Conservation (phyloP, 1,139 yeast genomes). For the Suhomyces chickasaworum region DNA sequence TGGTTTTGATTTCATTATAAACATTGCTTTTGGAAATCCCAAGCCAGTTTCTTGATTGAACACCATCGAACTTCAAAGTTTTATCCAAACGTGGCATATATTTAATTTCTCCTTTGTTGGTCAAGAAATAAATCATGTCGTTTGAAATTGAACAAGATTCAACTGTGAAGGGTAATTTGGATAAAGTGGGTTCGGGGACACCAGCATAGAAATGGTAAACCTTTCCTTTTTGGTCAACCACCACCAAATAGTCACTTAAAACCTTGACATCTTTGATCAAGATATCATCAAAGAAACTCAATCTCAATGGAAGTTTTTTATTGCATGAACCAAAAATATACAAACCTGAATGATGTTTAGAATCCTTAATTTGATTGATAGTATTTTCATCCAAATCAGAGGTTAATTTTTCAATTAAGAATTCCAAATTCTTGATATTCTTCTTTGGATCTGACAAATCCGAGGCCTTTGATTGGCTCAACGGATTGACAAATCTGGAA, state of each 20-base stretch:
- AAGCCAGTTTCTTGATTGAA: conserved; percentile 26
- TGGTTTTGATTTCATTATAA: conserved; percentile 14
- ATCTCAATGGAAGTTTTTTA: conserved; percentile 57
- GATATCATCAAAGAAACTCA: conserved; percentile 64
- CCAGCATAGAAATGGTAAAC: conserved; percentile 68
- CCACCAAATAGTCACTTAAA: conserved; percentile 51
- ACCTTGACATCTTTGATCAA: conserved; percentile 60
- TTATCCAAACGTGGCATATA: conserved; percentile 47
- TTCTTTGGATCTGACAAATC: conserved; percentile 32
- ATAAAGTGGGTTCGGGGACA: conserved; percentile 23
- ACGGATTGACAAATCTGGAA: conserved; percentile 32
- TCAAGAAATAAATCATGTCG: conserved; percentile 59
- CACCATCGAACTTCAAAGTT: conserved; percentile 20
- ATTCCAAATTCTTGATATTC: conserved; percentile 29
- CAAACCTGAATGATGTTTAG: conserved; percentile 35
- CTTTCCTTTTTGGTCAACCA: conserved; percentile 72
- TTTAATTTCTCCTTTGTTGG: conserved; percentile 53
- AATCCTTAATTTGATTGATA: conserved; percentile 26
- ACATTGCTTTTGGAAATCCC: conserved; percentile 21
- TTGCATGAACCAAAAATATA: conserved; percentile 42
- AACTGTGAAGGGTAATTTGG: conserved; percentile 46
- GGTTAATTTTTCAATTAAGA: conserved; percentile 27
- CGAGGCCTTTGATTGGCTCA: conserved; percentile 30
- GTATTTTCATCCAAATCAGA: conserved; percentile 43
- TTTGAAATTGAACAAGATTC: conserved; percentile 56